A percentile compares a stretch with the other conserved stretches of the same genome.
phyloP scores from a whole-genome alignment of 108 stramenopile genomes.

The Cyclotella cryptica region DNA sequence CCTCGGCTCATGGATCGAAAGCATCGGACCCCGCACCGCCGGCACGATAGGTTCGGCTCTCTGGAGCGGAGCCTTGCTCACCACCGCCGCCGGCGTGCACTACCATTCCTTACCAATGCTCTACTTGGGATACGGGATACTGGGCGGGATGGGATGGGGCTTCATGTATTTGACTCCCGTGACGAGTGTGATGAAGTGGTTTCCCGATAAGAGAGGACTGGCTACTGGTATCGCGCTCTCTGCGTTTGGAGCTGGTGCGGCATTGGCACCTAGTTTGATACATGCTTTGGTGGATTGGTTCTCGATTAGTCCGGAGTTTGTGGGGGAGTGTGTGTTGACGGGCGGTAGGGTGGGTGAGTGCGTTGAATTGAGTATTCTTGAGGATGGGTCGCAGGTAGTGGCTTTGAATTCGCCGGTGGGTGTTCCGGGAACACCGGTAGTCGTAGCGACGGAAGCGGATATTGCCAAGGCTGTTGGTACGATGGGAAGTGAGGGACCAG shows the following conservation, averaged over 20 bases:
- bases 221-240: conserved; percentile 81
- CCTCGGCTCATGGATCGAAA: conserved; percentile 78
- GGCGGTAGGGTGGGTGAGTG: conserved; percentile 15
- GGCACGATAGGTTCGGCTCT: conserved; percentile 56
- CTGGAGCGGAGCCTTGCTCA: conserved; percentile 64
- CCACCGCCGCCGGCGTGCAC: conserved; percentile 67
- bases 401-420: conserved; percentile 42
- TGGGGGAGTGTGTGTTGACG: conserved; percentile 42
- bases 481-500: conserved; percentile 35
- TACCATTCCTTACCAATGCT: conserved; percentile 76
- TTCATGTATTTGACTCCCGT: conserved; percentile 85
- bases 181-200: conserved; percentile 80
- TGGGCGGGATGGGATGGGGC: conserved; percentile 85
- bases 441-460: conserved; percentile 64
- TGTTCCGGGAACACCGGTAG: conserved; percentile 57
- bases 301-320: conserved; percentile 61
- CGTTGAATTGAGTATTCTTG: conserved; percentile 56
- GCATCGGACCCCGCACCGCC: conserved; percentile 57
- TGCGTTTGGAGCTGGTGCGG: conserved; percentile 89
- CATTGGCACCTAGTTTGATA: conserved; percentile 80
- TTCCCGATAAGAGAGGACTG: conserved; percentile 86
- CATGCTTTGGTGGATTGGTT: conserved; percentile 67
- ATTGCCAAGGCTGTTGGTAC: conserved; percentile 34
- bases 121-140: conserved; percentile 75
- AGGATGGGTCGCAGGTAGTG: conserved; percentile 64